These are phyloP conservation scores for Eucalyptus cladocalyx DNA, from an alignment of 345 rosid species.

Conservation along the genomic window DNA sequence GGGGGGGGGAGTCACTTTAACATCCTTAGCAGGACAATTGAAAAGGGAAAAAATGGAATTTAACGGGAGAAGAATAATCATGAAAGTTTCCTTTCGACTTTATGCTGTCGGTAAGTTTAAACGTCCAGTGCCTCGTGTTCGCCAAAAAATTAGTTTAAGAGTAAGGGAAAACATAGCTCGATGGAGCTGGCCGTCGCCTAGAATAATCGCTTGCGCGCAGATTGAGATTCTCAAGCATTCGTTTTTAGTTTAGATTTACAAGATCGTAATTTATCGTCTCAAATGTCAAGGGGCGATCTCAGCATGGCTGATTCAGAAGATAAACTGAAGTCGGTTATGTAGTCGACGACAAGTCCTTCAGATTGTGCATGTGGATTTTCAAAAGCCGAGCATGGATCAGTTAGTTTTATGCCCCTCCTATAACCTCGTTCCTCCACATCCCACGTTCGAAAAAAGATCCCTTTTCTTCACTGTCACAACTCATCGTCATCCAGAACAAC, in stretches of 20 bases:
- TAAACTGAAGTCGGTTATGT: not conserved
- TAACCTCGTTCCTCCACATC: not conserved
- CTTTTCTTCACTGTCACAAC: not conserved
- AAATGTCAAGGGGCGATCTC: not conserved
- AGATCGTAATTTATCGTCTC: not conserved
- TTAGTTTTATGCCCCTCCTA: not conserved
- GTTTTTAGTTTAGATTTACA: not conserved
- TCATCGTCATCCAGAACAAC: not conserved
- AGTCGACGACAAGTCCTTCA: not conserved
- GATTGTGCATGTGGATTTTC: not conserved
- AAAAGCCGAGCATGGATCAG: not conserved
- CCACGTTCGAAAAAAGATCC: not conserved
- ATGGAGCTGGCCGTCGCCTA: not conserved
- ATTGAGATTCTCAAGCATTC: not conserved
- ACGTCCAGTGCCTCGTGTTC: not conserved
- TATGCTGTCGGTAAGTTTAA: not conserved
- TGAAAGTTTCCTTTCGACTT: not conserved
- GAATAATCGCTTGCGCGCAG: not conserved
- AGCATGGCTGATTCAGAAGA: not conserved
- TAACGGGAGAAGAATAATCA: not conserved
- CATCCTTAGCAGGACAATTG: not conserved
- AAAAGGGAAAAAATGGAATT: not conserved
- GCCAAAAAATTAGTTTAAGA: not conserved
- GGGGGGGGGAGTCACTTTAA: not conserved
- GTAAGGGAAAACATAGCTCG: not conserved